These are phyloP conservation scores for Lactarius evosmus DNA, from an alignment of 768 basidiomycete genomes.

Conservation along the genomic window DNA sequence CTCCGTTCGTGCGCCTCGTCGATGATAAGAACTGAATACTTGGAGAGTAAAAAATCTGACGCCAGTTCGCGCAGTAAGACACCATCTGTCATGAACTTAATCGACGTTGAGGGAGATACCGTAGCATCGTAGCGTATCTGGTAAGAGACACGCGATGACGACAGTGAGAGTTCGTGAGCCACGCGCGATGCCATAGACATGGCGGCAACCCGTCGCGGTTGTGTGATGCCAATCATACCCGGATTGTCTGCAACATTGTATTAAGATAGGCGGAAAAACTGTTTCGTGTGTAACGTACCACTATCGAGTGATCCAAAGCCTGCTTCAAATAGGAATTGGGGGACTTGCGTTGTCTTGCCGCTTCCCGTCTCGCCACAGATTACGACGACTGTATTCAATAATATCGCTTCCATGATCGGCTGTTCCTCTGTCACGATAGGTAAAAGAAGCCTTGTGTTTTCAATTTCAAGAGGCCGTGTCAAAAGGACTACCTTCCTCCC, in stretches of 20 bases:
- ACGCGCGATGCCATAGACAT: slow-evolving; percentile 95
- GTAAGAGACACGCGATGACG: slow-evolving; percentile 82
- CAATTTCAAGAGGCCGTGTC: slow-evolving; percentile 63
- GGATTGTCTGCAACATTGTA: slow-evolving; percentile 67
- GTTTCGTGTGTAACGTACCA: slow-evolving; percentile 47
- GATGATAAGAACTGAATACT: slow-evolving; percentile 92
- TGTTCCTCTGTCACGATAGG: slow-evolving; percentile 95
- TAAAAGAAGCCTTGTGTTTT: slow-evolving; percentile 71
- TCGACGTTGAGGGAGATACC: slow-evolving; percentile 81
- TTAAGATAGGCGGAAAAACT: slow-evolving; percentile 1
- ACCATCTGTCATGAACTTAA: slow-evolving; percentile 99
- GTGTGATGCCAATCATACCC: slow-evolving; percentile 97
- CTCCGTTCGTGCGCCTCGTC: slow-evolving; percentile 98
- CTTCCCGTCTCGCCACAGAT: slow-evolving; percentile 96
- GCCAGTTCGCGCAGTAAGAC: slow-evolving; percentile 91
- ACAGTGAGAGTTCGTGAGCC: slow-evolving; percentile 84
- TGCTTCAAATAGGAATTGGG: slow-evolving; percentile 96
- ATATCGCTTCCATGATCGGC: slow-evolving; percentile 85
- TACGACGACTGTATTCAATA: slow-evolving; percentile 82
- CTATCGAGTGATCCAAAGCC: slow-evolving; percentile 85
- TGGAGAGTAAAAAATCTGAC: slow-evolving; percentile 87
- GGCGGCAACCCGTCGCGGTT: slow-evolving; percentile 95
- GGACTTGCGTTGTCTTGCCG: slow-evolving; percentile 97
- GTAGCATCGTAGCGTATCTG: slow-evolving; percentile 98
- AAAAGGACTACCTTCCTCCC: slow-evolving; percentile 49